These are phyloP conservation scores for Penicillium sp. DNA, from an alignment of 2,329 filamentous ascomycete species.

Conservation along the genomic window DNA sequence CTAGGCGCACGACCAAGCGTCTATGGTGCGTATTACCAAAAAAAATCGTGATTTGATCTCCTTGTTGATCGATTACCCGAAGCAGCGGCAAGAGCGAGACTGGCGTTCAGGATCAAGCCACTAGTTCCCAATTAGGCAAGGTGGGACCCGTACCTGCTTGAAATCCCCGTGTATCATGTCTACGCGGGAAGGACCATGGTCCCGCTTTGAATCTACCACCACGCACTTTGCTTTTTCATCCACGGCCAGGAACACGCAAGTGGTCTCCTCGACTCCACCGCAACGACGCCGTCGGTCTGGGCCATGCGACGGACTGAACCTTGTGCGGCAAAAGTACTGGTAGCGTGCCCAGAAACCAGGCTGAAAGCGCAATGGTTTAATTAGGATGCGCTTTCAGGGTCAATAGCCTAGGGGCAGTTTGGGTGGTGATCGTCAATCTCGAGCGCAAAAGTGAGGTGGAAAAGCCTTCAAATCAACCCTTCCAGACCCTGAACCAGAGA, in stretches of 20 bases:
- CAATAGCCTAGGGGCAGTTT: neutral
- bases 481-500: neutral
- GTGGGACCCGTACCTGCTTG: slow-evolving; percentile 1
- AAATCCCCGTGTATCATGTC: slow-evolving; percentile 12
- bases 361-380: neutral
- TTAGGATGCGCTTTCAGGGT: slow-evolving; percentile 6
- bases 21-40: neutral
- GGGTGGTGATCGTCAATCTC: neutral
- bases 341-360: neutral
- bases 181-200: slow-evolving; percentile 11
- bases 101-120: neutral
- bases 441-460: neutral
- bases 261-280: slow-evolving; percentile 6
- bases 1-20: neutral
- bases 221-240: slow-evolving; percentile 6
- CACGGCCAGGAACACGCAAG: slow-evolving; percentile 13
- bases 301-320: slow-evolving; percentile 24
- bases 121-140: neutral
- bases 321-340: slow-evolving; percentile 3
- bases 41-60: neutral
- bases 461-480: neutral
- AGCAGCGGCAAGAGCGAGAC: neutral
- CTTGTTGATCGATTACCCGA: slow-evolving; percentile 2
- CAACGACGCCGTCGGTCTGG: slow-evolving; percentile 26
- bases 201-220: neutral